phyloP scores from a whole-genome alignment of 306 rosid species.

The Trifolium pratense region DNA sequence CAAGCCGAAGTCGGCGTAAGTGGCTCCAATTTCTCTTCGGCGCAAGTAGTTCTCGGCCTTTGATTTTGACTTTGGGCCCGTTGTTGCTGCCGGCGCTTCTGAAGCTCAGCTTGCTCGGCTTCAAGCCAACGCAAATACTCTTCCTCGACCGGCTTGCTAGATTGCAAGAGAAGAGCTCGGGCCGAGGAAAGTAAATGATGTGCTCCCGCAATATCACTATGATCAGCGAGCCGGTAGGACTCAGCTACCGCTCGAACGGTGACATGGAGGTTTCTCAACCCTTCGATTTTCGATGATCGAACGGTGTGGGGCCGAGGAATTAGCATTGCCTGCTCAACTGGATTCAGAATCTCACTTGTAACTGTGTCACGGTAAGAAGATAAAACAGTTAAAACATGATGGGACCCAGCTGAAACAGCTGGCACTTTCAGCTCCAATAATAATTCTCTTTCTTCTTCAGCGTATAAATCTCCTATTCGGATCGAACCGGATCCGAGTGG shows the following conservation, averaged over 20 bases:
- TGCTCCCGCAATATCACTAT: slow-evolving; percentile 64
- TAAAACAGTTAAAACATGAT: slow-evolving; percentile 67
- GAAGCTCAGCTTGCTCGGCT: slow-evolving; percentile 66
- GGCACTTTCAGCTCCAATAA: slow-evolving; percentile 76
- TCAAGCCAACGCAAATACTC: slow-evolving; percentile 70
- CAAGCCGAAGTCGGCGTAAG: slow-evolving; percentile 96
- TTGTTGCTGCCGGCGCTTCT: slow-evolving; percentile 57
- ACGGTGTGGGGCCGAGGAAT: slow-evolving; percentile 73
- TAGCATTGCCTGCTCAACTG: slow-evolving; percentile 60
- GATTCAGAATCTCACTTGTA: slow-evolving; percentile 53
- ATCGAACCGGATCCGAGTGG: slow-evolving; percentile 52
- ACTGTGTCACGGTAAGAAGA: slow-evolving; percentile 64
- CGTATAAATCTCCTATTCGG: slow-evolving; percentile 62
- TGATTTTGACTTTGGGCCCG: slow-evolving; percentile 41
- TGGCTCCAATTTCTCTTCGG: slow-evolving; percentile 73
- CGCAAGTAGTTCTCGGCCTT: slow-evolving; percentile 34
- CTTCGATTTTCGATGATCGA: slow-evolving; percentile 63
- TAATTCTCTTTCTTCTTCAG: slow-evolving; percentile 76
- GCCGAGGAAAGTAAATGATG: slow-evolving; percentile 75
- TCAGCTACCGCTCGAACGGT: slow-evolving; percentile 81
- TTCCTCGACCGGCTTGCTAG: slow-evolving; percentile 60
- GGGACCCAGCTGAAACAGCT: slow-evolving; percentile 61
- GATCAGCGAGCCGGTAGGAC: slow-evolving; percentile 62
- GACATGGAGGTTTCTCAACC: slow-evolving; percentile 75
- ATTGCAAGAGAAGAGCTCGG: slow-evolving; percentile 65